A percentile compares a stretch with the other conserved stretches of the same genome.
phyloP scores from a whole-genome alignment of 352 stramenopile genomes.

The Phytophthora rubi region DNA sequence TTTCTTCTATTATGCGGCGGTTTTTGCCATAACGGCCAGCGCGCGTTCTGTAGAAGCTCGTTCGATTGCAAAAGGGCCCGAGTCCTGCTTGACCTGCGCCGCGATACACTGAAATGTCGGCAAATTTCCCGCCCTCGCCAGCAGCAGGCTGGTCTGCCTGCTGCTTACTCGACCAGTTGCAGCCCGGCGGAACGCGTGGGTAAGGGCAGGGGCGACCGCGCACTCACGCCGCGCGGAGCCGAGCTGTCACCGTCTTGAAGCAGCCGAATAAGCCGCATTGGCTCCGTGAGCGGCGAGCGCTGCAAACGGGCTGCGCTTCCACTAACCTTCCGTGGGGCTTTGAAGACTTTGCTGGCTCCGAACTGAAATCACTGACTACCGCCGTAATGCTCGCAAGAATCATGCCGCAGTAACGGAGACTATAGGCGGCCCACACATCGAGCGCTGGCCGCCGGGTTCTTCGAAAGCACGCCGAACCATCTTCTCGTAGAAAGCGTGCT shows the following conservation, averaged over 20 bases:
- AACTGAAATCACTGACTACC: slow-evolving; percentile 34
- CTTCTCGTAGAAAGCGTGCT: slow-evolving; percentile 18
- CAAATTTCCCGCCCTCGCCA: background rate
- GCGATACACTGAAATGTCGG: slow-evolving; percentile 14
- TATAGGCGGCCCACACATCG: slow-evolving; percentile 22
- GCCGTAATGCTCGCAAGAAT: slow-evolving; percentile 36
- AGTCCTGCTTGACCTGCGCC: background rate
- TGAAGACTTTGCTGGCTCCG: slow-evolving; percentile 18
- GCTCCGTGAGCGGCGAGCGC: background rate
- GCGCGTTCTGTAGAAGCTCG: slow-evolving; percentile 22
- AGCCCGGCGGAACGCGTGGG: background rate
- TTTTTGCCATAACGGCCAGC: slow-evolving; percentile 35
- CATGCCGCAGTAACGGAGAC: slow-evolving; percentile 30
- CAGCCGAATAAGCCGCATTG: slow-evolving; percentile 17
- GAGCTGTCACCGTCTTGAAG: slow-evolving; percentile 18
- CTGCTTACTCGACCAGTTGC: slow-evolving; percentile 16
- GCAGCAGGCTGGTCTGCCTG: background rate
- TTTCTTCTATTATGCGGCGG: slow-evolving; percentile 31
- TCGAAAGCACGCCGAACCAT: slow-evolving; percentile 37
- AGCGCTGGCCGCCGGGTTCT: slow-evolving; percentile 15
- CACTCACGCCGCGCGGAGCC: background rate
- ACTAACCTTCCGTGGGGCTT: background rate
- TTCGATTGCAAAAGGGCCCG: slow-evolving; percentile 8
- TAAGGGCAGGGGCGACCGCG: slow-evolving; percentile 10
- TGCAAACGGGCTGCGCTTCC: background rate